phyloP scores from a whole-genome alignment of 169 alveolate genomes.

The Theileria sp. region DNA sequence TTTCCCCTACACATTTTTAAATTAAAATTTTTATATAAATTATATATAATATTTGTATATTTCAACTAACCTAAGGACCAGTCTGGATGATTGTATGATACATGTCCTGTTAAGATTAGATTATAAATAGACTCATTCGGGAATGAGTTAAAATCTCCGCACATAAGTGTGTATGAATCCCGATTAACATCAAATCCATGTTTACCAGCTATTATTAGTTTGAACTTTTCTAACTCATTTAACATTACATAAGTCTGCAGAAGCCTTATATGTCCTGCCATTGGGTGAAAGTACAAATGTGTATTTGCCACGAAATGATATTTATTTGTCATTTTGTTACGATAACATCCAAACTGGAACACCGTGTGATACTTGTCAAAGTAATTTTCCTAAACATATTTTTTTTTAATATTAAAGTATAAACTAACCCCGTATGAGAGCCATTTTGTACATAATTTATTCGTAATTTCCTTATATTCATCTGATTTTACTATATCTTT shows the following conservation, averaged over 20 bases:
- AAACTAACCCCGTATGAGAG: conserved; percentile 20
- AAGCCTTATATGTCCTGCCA: conserved; percentile 55
- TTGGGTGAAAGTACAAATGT: conserved; percentile 61
- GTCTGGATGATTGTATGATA: conserved; percentile 51
- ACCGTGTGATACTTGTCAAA: conserved; percentile 60
- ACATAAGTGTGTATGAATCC: conserved; percentile 41
- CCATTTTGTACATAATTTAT: conserved; percentile 51
- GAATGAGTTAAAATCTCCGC: conserved; percentile 64
- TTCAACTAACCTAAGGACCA: conserved; percentile 26
- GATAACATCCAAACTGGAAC: conserved; percentile 48
- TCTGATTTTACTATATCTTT: conserved; percentile 35
- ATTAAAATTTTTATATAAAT: neutral
- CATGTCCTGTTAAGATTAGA: conserved; percentile 42
- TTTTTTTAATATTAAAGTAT: too few species aligned
- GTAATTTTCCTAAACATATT: conserved; percentile 9
- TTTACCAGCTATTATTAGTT: conserved; percentile 8
- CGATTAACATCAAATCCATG: conserved; percentile 25
- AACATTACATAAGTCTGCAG: conserved; percentile 59
- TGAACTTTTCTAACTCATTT: conserved; percentile 47
- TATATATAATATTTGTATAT: conserved; percentile 12
- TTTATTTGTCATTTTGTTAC: conserved; percentile 18
- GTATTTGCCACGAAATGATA: conserved; percentile 55
- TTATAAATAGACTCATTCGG: conserved; percentile 34
- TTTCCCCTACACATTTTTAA: conserved; percentile 15
- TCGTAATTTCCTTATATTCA: conserved; percentile 13